Evolutionary conservation across 2,329 filamentous ascomycete genomes (phyloP).

Genomic region (Neodidymelliopsis sp.): DNA sequence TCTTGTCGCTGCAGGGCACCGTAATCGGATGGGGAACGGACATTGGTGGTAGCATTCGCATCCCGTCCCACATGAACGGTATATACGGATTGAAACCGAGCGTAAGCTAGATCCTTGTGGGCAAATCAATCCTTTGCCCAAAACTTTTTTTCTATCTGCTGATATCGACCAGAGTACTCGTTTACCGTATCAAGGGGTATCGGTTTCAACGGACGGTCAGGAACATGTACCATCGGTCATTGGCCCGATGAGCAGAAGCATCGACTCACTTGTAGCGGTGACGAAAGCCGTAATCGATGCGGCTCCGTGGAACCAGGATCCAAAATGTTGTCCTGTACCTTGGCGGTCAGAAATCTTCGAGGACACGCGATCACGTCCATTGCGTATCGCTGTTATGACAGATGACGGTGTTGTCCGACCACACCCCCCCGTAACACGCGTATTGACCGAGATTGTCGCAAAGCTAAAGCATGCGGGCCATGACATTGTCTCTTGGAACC

Average conservation of each 20-base stretch:
- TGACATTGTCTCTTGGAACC: constrained; percentile 62
- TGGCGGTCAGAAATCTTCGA: constrained; percentile 60
- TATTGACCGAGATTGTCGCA: constrained; percentile 50
- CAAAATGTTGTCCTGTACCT: constrained; percentile 60
- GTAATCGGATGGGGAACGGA: constrained; percentile 67
- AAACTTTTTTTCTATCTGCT: background rate
- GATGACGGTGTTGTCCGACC: constrained; percentile 64
- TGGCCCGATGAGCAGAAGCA: constrained; percentile 65
- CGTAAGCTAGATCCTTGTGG: constrained; percentile 25
- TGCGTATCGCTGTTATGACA: constrained; percentile 60
- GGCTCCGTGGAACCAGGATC: constrained; percentile 63
- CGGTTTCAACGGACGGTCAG: constrained; percentile 69
- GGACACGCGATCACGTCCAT: constrained; percentile 51
- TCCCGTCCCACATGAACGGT: constrained; percentile 67
- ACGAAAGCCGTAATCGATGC: constrained; percentile 58
- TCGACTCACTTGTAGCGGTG: constrained; percentile 59
- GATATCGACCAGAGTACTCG: constrained; percentile 57
- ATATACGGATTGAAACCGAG: constrained; percentile 64
- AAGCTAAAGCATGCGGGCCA: constrained; percentile 59
- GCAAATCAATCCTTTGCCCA: constrained; percentile 3
- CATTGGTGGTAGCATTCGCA: constrained; percentile 64
- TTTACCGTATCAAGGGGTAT: constrained; percentile 65
- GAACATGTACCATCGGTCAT: constrained; percentile 69
- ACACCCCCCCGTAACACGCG: constrained; percentile 61
- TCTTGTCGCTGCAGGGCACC: constrained; percentile 62